Evolutionary conservation across 2,329 filamentous ascomycete genomes (phyloP).

Genomic region (Xenoacremonium recifei): DNA sequence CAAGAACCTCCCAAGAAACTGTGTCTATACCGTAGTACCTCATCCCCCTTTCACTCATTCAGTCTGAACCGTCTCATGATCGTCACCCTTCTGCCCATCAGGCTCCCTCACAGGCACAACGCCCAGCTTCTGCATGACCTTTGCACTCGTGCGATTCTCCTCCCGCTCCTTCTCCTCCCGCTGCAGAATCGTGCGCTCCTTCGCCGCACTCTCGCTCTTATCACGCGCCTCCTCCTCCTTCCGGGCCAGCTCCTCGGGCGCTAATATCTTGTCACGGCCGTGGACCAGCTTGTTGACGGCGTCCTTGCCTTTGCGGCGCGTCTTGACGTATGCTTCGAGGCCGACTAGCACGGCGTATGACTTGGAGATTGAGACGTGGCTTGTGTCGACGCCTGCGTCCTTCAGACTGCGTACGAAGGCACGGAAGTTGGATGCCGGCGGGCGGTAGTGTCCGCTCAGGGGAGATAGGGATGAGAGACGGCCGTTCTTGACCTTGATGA

Average conservation of each 20-base stretch:
- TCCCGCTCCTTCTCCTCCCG: constrained; percentile 41
- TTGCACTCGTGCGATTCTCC: constrained; percentile 23
- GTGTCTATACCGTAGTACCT: too few species aligned
- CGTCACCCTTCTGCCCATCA: constrained; percentile 19
- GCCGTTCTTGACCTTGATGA: constrained; percentile 83
- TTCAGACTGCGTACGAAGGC: constrained; percentile 74
- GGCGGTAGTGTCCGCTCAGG: constrained; percentile 78
- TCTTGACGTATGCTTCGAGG: constrained; percentile 75
- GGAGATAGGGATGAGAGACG: constrained; percentile 71
- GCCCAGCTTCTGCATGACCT: constrained; percentile 41
- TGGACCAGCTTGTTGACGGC: constrained; percentile 48
- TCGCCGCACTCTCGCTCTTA: constrained; percentile 57
- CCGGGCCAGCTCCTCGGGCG: constrained; percentile 57
- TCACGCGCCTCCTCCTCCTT: constrained; percentile 60
- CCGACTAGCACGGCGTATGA: constrained; percentile 81
- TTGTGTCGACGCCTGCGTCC: constrained; percentile 75
- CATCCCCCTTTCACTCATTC: too few species aligned
- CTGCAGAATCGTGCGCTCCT: constrained; percentile 46
- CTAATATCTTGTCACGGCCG: constrained; percentile 57
- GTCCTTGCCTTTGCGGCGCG: constrained; percentile 62
- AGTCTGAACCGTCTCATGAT: constrained; percentile 20
- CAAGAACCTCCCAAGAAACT: too few species aligned
- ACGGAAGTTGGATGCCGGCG: constrained; percentile 78
- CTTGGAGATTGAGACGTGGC: constrained; percentile 73
- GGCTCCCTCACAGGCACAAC: constrained; percentile 31